Base-by-base conservation (phyloP, 345 rosid genomes). In the Syzygium grande region DNA sequence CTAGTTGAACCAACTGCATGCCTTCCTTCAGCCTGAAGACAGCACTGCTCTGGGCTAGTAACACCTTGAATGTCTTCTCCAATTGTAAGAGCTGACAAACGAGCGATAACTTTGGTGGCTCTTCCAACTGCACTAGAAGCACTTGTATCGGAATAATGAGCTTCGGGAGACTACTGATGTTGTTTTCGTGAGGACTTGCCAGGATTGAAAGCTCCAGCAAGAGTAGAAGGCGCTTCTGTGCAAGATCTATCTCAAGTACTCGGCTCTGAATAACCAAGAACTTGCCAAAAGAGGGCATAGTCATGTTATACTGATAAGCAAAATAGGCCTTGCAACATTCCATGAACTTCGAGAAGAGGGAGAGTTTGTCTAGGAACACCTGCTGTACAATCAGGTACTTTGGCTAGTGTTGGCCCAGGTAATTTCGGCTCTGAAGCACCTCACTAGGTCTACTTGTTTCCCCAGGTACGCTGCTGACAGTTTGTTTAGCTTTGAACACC, bases 261-360 rank as follows among this genome's bases (percentile, higher is more conserved):
- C 96, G 94, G 90, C 95, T 95, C 88, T 97, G 98, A 90, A 98
- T 97, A 95, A 84, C 97, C 99, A 90, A 98, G 97, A 88, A 98
- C 99, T 88, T 96, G 98, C 91, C 94, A 95, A 11, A 98, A 94
- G 83, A 98, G 94, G 89, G 94, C n/a, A 93, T 51, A 95, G 89
- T 90, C 97, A 97, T 84, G 90, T 92, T 89, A 96, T 90, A 91
- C 94, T 96, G 88, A 97, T 90, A 21, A 91, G 96, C 92, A 97
- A 90, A 86, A 96, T 90, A 87, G 93, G 93, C 91, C 93, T 92
- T 9, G 96, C 96, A 89, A 94, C 79, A 87, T 86, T 92, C 79
- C 92, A 91, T 84, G 93, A 89, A 91, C 91, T 92, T 84, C 88
- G 17, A 84, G 92, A 85, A 83, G 94, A 91, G 52, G 94, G 89